Conservation (phyloP, 192 early-diverging fungal species). For the Geosiphon pyriformis region DNA sequence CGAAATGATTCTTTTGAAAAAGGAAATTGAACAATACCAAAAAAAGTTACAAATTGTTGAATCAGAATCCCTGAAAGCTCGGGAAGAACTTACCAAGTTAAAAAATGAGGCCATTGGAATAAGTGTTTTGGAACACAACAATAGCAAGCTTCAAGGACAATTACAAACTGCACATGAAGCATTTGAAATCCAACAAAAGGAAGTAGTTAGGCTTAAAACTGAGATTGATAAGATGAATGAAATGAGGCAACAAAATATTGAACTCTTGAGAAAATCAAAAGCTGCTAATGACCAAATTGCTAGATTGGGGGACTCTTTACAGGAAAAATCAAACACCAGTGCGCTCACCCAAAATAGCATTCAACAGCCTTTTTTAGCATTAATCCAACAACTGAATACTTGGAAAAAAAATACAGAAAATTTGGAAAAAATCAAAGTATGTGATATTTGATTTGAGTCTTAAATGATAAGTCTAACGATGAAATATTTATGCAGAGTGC, state of each 20-base stretch:
- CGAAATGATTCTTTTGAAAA: too few relatives aligned
- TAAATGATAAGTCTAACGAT: not conserved
- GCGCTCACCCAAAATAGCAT: not conserved
- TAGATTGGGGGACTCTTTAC: not conserved
- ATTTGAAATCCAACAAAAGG: not conserved
- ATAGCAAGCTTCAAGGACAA: too few relatives aligned
- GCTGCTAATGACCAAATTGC: not conserved
- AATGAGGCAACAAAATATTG: not conserved
- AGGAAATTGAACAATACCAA: too few relatives aligned
- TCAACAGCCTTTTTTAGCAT: not conserved
- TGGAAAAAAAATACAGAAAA: conserved; percentile 9
- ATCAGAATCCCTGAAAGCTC: not conserved
- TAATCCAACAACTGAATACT: conserved; percentile 1
- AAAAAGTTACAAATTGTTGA: too few relatives aligned
- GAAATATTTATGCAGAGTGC: not conserved
- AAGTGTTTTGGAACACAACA: too few relatives aligned
- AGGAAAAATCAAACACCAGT: not conserved
- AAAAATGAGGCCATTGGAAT: too few relatives aligned
- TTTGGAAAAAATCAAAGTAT: conserved; percentile 4
- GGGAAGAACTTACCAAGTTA: not conserved
- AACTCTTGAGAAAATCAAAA: not conserved
- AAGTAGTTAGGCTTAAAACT: not conserved
- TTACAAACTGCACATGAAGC: not conserved
- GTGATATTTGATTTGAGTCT: not conserved
- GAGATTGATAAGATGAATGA: not conserved